Evolutionary conservation across 805 yeast species (phyloP).

Genomic region (Wickerhamomyces chaumierensis): DNA sequence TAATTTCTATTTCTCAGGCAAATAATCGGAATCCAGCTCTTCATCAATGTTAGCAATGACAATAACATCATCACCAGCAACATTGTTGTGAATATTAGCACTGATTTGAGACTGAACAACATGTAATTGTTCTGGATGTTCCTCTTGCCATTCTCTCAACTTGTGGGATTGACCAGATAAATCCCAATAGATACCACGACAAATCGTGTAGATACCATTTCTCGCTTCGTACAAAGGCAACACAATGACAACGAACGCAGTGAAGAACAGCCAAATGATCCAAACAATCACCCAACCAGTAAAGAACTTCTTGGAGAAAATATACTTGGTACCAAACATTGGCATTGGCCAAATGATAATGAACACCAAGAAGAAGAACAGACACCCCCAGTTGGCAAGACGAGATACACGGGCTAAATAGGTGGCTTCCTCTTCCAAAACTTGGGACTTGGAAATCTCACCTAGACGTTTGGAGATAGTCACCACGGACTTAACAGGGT

Average conservation of each 20-base stretch:
- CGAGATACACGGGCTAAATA: slow-evolving; percentile 46
- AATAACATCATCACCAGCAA: not conserved
- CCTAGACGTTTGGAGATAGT: slow-evolving; percentile 21
- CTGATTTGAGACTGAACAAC: slow-evolving; percentile 58
- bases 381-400: slow-evolving; percentile 49
- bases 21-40: too few relatives aligned
- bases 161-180: slow-evolving; percentile 63
- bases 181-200: slow-evolving; percentile 83
- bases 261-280: slow-evolving; percentile 69
- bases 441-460: slow-evolving; percentile 13
- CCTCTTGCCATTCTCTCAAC: slow-evolving; percentile 63
- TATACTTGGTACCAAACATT: slow-evolving; percentile 72
- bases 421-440: slow-evolving; percentile 37
- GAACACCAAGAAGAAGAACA: slow-evolving; percentile 48
- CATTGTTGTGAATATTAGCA: slow-evolving; percentile 22
- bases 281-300: slow-evolving; percentile 85
- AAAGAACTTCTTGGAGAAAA: slow-evolving; percentile 67
- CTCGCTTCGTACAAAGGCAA: slow-evolving; percentile 73
- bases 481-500: slow-evolving; percentile 21
- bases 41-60: not conserved
- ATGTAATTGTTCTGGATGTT: slow-evolving; percentile 65
- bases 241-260: slow-evolving; percentile 50
- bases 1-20: too few relatives aligned
- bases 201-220: slow-evolving; percentile 47
- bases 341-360: slow-evolving; percentile 89